Evolutionary conservation across 768 basidiomycete species (phyloP), one percentile per base, ranked within the genome.

Genomic region (Auricularia sp.): DNA sequence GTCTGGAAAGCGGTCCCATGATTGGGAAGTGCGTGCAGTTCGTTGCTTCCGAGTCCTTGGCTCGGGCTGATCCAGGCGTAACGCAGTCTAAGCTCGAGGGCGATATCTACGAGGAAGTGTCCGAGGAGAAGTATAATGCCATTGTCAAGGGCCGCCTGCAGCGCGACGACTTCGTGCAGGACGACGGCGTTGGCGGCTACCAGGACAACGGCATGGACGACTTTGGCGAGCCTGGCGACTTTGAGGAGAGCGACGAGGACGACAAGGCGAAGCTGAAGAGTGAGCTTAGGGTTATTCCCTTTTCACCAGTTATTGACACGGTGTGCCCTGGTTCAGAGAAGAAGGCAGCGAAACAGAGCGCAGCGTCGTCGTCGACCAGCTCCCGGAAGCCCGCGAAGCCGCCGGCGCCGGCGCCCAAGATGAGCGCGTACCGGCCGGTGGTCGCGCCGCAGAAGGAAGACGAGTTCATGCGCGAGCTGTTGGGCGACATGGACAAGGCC

Each of bases 171-270:
- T 99, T 99, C 67, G 91, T 98, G 21, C 87, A 90, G 43, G 97
- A 98, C 71, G 97, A 98, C 76, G 93, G 93, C 34, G 83, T 88
- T 0, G 83, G 80, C 14, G 97, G 93, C 4, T 98, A 99, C 70
- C 87, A 88, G 73, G 97, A 99, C 77, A 92, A 97, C 71, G 97
- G 97, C 3, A 87, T 93, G 86, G 97, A 98, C 65, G 94, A 96
- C 71, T 98, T 92, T 88, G 84, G 82, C 36, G 82, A 81, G 34
- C 36, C 56, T 35, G 63, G 69, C 60, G 73, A 74, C 14, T 83
- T 78, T 8, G 79, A 81, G 35, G 79, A 82, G 59, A 75, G 72
- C 62, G 81, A 83, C n/a, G 82, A 81, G 35, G 80, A 81, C 6
- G 56, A 29, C 56, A 83, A 86, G 14, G 78, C 77, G 8, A 85